These are phyloP conservation scores for Scheffersomyces spartinae DNA, from an alignment of 805 yeast species.

Conservation along the genomic window DNA sequence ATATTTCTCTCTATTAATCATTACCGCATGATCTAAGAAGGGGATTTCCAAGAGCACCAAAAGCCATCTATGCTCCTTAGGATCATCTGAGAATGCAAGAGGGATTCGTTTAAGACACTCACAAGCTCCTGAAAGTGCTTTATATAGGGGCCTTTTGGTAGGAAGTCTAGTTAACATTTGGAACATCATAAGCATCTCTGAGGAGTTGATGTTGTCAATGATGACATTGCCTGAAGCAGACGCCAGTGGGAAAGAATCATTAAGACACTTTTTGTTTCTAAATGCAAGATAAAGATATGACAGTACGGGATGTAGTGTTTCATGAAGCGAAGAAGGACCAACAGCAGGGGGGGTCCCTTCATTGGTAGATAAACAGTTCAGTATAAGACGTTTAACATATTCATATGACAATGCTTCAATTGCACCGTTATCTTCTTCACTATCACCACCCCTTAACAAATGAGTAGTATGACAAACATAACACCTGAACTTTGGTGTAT, in stretches of 20 bases:
- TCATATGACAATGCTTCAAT: too few species aligned
- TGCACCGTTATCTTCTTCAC: too few species aligned
- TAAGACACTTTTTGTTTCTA: slow-evolving; percentile 34
- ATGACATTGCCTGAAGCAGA: slow-evolving; percentile 16
- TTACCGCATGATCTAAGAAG: slow-evolving; percentile 34
- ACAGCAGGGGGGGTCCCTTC: slow-evolving; percentile 7
- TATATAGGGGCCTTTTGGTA: slow-evolving; percentile 47
- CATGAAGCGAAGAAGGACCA: slow-evolving; percentile 15
- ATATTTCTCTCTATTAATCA: slow-evolving; percentile 16
- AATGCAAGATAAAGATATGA: slow-evolving; percentile 35
- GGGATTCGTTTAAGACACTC: slow-evolving; percentile 37
- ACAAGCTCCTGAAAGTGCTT: slow-evolving; percentile 40
- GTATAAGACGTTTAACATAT: too few species aligned
- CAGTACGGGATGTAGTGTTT: slow-evolving; percentile 39
- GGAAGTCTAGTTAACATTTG: slow-evolving; percentile 38
- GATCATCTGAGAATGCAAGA: slow-evolving; percentile 29
- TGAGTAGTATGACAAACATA: too few species aligned
- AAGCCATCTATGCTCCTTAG: slow-evolving; percentile 43
- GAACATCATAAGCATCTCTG: slow-evolving; percentile 37
- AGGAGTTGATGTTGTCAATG: slow-evolving; percentile 37
- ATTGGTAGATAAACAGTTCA: too few species aligned
- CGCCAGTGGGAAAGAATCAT: slow-evolving; percentile 40
- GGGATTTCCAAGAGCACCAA: slow-evolving; percentile 65
- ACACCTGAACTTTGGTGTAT: too few species aligned
- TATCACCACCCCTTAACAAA: too few species aligned